These are phyloP conservation scores for Trichoderma hamatum DNA, from an alignment of 2,329 filamentous ascomycete genomes.

Conservation along the genomic window DNA sequence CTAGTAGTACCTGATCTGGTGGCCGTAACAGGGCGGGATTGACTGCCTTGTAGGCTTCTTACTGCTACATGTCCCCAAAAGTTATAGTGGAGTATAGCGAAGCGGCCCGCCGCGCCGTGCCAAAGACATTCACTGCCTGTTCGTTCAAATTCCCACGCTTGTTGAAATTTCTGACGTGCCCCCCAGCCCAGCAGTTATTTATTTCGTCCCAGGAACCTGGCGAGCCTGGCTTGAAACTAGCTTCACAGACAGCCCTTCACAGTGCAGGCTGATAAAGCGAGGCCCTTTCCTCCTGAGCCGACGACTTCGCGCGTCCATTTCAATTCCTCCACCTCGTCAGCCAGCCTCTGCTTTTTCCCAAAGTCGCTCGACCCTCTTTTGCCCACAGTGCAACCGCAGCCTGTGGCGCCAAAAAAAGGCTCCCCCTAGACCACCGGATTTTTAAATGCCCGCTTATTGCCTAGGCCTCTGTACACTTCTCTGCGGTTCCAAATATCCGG, in stretches of 20 bases:
- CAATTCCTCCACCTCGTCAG: conserved; percentile 29
- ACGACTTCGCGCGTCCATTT: conserved; percentile 29
- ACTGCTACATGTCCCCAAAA: not conserved
- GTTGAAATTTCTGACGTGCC: conserved; percentile 30
- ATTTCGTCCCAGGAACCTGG: conserved; percentile 1
- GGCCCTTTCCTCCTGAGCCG: conserved; percentile 27
- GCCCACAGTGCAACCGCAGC: conserved; percentile 15
- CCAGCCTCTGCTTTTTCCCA: conserved; percentile 30
- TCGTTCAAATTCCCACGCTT: conserved; percentile 7
- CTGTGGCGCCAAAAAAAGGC: conserved; percentile 10
- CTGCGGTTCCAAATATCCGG: conserved; percentile 39
- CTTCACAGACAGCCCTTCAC: conserved; percentile 27
- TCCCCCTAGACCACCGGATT: conserved; percentile 8
- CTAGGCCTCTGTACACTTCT: conserved; percentile 28
- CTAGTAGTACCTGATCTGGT: not conserved
- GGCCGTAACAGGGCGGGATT: not conserved
- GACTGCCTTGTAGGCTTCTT: not conserved
- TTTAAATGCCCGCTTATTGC: conserved; percentile 40
- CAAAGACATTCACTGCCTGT: not conserved
- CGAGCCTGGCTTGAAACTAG: conserved; percentile 21
- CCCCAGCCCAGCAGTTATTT: conserved; percentile 32
- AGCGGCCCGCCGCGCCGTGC: not conserved
- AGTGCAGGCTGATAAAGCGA: conserved; percentile 36
- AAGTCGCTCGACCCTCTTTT: not conserved
- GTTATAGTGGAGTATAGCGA: not conserved